These are phyloP conservation scores for Nitzschia sp. DNA, from an alignment of 108 stramenopile species.

Conservation along the genomic window DNA sequence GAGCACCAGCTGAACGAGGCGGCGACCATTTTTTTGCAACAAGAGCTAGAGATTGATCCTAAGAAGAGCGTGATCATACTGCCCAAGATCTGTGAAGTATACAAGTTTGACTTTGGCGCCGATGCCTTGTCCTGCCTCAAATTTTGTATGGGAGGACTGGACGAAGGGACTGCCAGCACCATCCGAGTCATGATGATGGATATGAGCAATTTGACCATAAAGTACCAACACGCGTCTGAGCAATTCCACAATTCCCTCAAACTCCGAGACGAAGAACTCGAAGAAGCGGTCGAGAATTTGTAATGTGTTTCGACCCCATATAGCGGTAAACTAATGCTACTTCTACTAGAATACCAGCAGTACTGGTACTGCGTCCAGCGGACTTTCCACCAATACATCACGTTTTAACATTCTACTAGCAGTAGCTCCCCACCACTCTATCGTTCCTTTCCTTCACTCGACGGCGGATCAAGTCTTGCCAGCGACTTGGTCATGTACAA, in stretches of 20 bases:
- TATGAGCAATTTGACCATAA: constrained; percentile 13
- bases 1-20: constrained; percentile 72
- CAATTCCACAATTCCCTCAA: constrained; percentile 40
- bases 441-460: constrained; percentile 51
- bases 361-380: no score
- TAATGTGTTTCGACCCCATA: not conserved
- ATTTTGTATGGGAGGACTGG: constrained; percentile 57
- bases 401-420: no score
- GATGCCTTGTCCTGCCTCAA: constrained; percentile 46
- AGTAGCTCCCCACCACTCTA: no score
- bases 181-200: constrained; percentile 26
- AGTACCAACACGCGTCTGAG: constrained; percentile 26
- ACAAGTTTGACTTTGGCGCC: constrained; percentile 78
- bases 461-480: constrained; percentile 67
- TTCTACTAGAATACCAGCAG: no score
- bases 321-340: not conserved
- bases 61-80: constrained; percentile 55
- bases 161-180: constrained; percentile 23
- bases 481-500: constrained; percentile 67
- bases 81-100: constrained; percentile 87
- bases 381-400: no score
- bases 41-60: constrained; percentile 66
- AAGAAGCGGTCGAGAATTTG: not conserved
- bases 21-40: constrained; percentile 52
- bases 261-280: constrained; percentile 6